Evolutionary conservation across 495 filamentous ascomycete genomes (phyloP).

Genomic region (Annulohypoxylon moriforme): DNA sequence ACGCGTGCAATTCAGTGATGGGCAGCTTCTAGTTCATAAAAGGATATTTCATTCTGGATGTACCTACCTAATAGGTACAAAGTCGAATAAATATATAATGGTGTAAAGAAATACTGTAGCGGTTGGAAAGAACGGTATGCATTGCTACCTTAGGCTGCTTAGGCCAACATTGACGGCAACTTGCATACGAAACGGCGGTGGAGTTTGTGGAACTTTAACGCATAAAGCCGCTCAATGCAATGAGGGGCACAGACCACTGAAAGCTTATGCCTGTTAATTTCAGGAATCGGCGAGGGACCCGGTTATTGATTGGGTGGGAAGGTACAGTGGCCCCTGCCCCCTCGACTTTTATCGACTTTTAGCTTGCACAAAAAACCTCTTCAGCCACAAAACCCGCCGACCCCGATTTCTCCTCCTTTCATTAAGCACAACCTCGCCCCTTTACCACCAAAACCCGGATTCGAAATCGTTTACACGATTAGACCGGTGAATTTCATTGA

Average conservation of each 20-base stretch:
- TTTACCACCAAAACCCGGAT: constrained; percentile 50
- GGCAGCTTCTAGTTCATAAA: background rate
- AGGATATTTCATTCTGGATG: constrained; percentile 1
- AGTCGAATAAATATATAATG: background rate
- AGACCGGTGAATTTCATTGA: constrained; percentile 49
- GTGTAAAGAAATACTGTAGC: constrained; percentile 9
- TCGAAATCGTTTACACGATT: constrained; percentile 51
- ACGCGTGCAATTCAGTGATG: background rate
- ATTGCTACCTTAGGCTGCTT: constrained; percentile 13
- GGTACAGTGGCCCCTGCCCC: constrained; percentile 21
- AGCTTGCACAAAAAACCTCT: constrained; percentile 36
- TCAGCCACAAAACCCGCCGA: constrained; percentile 41
- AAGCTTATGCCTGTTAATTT: constrained; percentile 41
- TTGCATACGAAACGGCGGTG: constrained; percentile 30
- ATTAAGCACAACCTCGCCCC: constrained; percentile 51
- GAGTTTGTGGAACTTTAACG: constrained; percentile 33
- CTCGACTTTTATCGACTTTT: background rate
- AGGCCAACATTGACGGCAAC: constrained; percentile 16
- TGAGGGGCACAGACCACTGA: constrained; percentile 44
- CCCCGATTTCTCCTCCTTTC: constrained; percentile 48
- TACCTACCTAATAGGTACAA: background rate
- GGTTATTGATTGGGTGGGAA: constrained; percentile 13
- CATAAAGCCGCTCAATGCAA: constrained; percentile 50
- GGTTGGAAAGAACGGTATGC: constrained; percentile 11
- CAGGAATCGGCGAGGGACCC: background rate